phyloP scores from a whole-genome alignment of 73 alveolate genomes.

The Durusdinium trenchii region DNA sequence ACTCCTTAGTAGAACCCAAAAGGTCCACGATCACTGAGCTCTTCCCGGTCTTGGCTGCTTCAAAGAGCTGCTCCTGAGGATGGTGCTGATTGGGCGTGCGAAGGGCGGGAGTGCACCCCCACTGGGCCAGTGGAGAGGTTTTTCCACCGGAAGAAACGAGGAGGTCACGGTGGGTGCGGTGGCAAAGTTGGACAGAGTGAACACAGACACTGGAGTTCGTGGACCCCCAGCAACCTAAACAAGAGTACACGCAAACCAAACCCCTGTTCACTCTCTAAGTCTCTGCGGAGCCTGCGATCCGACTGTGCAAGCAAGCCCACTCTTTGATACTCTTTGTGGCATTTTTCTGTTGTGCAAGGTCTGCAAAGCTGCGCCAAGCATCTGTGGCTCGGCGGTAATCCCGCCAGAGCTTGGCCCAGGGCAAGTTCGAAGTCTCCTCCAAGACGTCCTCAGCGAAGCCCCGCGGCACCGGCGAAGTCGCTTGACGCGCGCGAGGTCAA shows the following conservation, averaged over 20 bases:
- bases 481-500: too few species aligned
- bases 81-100: too few species aligned
- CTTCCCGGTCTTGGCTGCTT: conserved; percentile 38
- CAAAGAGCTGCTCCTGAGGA: conserved; percentile 44
- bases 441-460: too few species aligned
- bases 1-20: background rate
- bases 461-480: too few species aligned
- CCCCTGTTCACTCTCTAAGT: too few species aligned
- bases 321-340: too few species aligned
- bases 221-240: background rate
- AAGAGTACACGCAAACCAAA: background rate
- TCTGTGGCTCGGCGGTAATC: conserved; percentile 53
- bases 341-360: too few species aligned
- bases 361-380: too few species aligned
- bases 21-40: background rate
- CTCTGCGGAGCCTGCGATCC: too few species aligned
- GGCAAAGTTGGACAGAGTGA: background rate
- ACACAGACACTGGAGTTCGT: background rate
- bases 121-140: too few species aligned
- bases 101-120: too few species aligned
- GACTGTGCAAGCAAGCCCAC: too few species aligned
- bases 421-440: conserved; percentile 35
- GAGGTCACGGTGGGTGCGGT: background rate
- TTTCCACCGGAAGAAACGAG: background rate
- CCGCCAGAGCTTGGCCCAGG: conserved; percentile 62